These are phyloP conservation scores for Chaetomium sp. DNA, from an alignment of 2,329 filamentous ascomycete genomes.

Conservation along the genomic window DNA sequence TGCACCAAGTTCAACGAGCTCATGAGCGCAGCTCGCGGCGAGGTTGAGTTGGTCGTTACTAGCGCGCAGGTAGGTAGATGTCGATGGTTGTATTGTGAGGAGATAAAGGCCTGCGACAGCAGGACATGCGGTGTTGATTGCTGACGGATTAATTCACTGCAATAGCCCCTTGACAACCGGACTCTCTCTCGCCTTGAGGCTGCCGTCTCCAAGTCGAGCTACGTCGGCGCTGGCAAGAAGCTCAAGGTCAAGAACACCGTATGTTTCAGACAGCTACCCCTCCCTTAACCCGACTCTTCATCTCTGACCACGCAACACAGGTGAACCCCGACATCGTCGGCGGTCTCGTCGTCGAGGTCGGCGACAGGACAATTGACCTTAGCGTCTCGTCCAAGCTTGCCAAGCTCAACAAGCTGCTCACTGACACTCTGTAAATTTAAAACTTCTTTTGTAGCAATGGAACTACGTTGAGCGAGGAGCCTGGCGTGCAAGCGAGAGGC, in stretches of 20 bases:
- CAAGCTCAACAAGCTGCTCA: slow-evolving; percentile 99
- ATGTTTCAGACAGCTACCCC: slow-evolving; percentile 25
- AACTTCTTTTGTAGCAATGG: slow-evolving; percentile 19
- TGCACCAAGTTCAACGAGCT: slow-evolving; percentile 80
- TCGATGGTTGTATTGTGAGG: background rate
- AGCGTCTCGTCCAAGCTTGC: slow-evolving; percentile 90
- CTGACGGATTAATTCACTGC: background rate
- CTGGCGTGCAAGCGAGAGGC: background rate
- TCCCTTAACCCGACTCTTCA: background rate
- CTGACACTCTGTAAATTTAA: slow-evolving; percentile 80
- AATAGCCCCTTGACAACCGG: slow-evolving; percentile 76
- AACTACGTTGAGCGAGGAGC: slow-evolving; percentile 10
- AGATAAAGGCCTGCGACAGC: background rate
- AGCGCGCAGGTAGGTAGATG: slow-evolving; percentile 68
- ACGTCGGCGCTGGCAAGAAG: slow-evolving; percentile 88
- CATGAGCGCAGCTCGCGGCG: slow-evolving; percentile 82
- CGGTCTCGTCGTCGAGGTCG: slow-evolving; percentile 90
- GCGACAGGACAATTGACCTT: slow-evolving; percentile 96
- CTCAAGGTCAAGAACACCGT: slow-evolving; percentile 91
- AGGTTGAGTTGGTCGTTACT: slow-evolving; percentile 89
- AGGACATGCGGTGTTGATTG: slow-evolving; percentile 22
- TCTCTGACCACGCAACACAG: slow-evolving; percentile 35
- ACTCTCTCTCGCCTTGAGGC: slow-evolving; percentile 79
- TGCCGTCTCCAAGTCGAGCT: slow-evolving; percentile 82
- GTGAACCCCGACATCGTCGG: slow-evolving; percentile 93